Base-by-base conservation (phyloP, 768 basidiomycete species). In the Coprinopsis sp. region DNA sequence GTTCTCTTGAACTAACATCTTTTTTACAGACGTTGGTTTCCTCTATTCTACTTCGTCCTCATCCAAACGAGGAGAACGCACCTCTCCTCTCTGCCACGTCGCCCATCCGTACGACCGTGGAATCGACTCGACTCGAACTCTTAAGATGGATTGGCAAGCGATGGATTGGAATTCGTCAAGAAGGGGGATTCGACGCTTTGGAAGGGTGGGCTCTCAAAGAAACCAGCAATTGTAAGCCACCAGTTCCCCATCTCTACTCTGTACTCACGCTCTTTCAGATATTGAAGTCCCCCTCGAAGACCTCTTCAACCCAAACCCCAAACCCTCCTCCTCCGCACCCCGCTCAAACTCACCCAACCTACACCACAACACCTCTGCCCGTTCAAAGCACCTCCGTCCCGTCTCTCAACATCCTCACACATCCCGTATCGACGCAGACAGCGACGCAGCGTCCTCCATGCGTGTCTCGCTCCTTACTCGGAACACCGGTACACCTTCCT, bases 261-360 rank as follows among this genome's bases (percentile, higher is more conserved):
- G 31, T 25, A 11, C 41, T 37, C 22, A 30, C 14, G 37, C 33
- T 10, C 23, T 28, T 41, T 3, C 55, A 91, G 91, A 87, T 59
- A 78, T 94, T 43, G 90, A 94, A 59, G 79, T 93, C 10, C 71
- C 84, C 1, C 65, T 82, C 5, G 84, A 88, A 39, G 91, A 93
- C 46, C 79, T 93, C 4, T 58, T 82, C 30, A 73, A 70, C 40
- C 77, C 72, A 3, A 62, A 64, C 11, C 69, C 61, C 50, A 42
- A 58, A 36, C 27, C 45, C 42, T n/a, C 46, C 38, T 23, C 38
- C 22, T 23, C 39, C 14, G 39, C 48, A 28, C 52, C 52, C 19
- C 53, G 46, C n/a, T 49, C 48, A 8, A 55, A 49, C 21, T 44
- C 31, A n/a, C 38, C 46, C 31, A 42, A 10, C 49, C 49, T 18